Evolutionary conservation across 2,329 filamentous ascomycete genomes (phyloP), one percentile per base, ranked within the genome.

Genomic region (Tolypocladium cylindrosporum): DNA sequence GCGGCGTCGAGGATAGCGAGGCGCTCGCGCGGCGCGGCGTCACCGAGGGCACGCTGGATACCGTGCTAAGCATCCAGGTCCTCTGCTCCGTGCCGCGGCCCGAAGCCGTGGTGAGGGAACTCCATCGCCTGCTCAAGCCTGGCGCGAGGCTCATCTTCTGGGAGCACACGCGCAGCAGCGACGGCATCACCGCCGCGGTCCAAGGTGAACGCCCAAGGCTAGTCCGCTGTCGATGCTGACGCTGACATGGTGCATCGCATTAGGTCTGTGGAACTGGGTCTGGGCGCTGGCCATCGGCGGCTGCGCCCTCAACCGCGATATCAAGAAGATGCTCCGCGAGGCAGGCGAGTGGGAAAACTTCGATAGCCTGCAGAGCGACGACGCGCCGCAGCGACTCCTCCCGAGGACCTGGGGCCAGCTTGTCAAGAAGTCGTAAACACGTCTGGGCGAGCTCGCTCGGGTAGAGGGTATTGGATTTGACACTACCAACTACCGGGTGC

Each of bases 91-190:
- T 77, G 4, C 58, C 61, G 8, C 61, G 72, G 56, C 58, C 63
- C 14, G 62, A 63, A 55, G 61, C 37, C 6, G 66, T 69, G 54
- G 65, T 67, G 57, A 68, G 57, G 61, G 64, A 68, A 58, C 59
- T 77, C n/a, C 74, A 73, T 61, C 70, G 69, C 55, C 61, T 78
- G 36, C 61, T 79, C 48, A 78, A 74, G 60, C 76, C 76, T 0
- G 76, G 76, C 1, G 76, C 76, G 14, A 71, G 69, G 51, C 74
- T 78, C 58, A 66, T 79, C 34, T 77, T 78, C 57, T 78, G 76
- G 72, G 76, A 79, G 60, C 76, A 78, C 58, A 63, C 61, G 54
- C 59, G 61, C 55, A 72, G 61, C 59, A 56, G 57, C 14, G 60
- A 71, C 45, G 27, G 24, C 42, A 31, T 70, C 24, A 75, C 73